Evolutionary conservation across 805 yeast species (phyloP).

Genomic region (Candida sithepensis): DNA sequence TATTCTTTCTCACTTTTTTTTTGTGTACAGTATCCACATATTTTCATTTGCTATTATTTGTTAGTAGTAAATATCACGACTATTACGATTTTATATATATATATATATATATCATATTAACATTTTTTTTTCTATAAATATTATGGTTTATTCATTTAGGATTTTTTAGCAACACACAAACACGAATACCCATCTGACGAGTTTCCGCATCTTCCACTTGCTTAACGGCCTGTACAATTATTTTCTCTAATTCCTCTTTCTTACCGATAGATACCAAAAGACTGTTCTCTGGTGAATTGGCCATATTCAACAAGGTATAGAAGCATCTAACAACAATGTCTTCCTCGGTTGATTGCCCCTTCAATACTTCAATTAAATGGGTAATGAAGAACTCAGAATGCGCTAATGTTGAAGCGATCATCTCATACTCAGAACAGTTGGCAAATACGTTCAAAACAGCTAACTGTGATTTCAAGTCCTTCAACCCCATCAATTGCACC

Average conservation of each 20-base stretch:
- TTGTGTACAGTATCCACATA: too few relatives aligned
- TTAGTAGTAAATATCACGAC: too few relatives aligned
- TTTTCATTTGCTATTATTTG: too few relatives aligned
- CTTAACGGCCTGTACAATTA: constrained; percentile 3
- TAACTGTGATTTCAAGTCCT: constrained; percentile 38
- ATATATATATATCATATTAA: background rate
- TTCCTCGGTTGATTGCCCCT: constrained; percentile 14
- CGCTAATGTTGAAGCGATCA: constrained; percentile 20
- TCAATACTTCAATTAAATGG: constrained; percentile 13
- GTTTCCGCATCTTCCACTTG: constrained; percentile 8
- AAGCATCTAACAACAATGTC: constrained; percentile 23
- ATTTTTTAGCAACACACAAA: background rate
- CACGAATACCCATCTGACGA: constrained; percentile 8
- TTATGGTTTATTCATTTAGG: background rate
- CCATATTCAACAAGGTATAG: constrained; percentile 19
- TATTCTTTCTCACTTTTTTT: too few relatives aligned
- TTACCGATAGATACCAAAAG: constrained; percentile 1
- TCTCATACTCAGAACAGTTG: constrained; percentile 24
- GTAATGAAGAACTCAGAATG: constrained; percentile 19
- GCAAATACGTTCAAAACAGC: constrained; percentile 32
- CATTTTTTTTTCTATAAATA: background rate
- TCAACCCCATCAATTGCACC: constrained; percentile 37
- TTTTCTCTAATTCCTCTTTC: constrained; percentile 4
- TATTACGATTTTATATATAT: too few relatives aligned
- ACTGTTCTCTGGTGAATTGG: constrained; percentile 4